Base-by-base conservation (phyloP, 257 asterid species). In the Mitragyna speciosa region DNA sequence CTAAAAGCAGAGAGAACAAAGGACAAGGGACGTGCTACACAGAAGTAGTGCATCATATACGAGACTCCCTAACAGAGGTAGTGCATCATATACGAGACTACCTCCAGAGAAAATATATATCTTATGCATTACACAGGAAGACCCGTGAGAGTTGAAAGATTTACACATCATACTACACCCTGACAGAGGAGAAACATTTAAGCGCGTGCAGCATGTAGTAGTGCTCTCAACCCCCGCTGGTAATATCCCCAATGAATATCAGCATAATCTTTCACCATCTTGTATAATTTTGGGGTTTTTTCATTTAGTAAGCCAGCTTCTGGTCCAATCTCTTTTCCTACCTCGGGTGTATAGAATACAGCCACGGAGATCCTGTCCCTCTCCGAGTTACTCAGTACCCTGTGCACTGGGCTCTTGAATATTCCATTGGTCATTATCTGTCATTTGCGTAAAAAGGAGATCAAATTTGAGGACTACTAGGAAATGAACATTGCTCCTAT, bases 381-480 rank as follows among this genome's bases (percentile, higher is more conserved):
- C 47, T 80, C 26, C 54, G 88, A 73, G 80, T 75, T 84, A 54
- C 86, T 87, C 24, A 88, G 36, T 14, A 87, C 94, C 70, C 91
- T 85, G 28, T 90, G 94, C 84, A 85, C 86, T 22, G 86, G 87
- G 72, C 91, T 85, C 82, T 83, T 88, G 85, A 88, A 85, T 70
- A 84, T 75, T 24, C 94, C 92, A 24, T 90, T 88, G 82, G 85
- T 88, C 89, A 90, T 88, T 47, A 87, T 84, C 92, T 88, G 86
- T 41, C 70, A 72, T 24, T 65, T 16, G 45, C 31, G n/a, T 31
- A 70, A 17, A 3, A 30, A 1, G 20, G 26, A 7, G 19, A 30
- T 28, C 65, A 72, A n/a, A n/a, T 16, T n/a, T 30, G 30, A 41
- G 16, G 11, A 59, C 36, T 3, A 17, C 52, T 76, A 10, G 58